Evolutionary conservation across 1,284 basidiomycete genomes (phyloP).

Genomic region (Boletus semigastroideus): DNA sequence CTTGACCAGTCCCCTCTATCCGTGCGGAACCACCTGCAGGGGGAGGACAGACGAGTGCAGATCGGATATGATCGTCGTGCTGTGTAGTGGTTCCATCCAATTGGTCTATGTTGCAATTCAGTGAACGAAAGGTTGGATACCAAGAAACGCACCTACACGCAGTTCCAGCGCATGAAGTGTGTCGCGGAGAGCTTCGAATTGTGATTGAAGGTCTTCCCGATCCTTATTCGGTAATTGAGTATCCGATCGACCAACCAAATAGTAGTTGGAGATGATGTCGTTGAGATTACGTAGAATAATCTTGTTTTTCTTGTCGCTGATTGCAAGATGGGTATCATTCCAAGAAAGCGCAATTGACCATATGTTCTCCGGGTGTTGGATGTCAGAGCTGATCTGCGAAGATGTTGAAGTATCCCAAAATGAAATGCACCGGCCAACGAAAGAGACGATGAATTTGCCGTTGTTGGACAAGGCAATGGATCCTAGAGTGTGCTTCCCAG

Average conservation of each 20-base stretch:
- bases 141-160: neutral
- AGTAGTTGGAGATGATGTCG: neutral
- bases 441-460: neutral
- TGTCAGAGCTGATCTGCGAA: neutral
- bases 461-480: neutral
- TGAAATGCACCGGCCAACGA: neutral
- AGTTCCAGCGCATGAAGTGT: neutral
- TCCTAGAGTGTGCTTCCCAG: neutral
- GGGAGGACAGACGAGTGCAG: neutral
- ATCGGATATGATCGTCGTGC: neutral
- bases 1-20: neutral
- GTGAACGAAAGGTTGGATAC: too few species aligned
- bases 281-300: neutral
- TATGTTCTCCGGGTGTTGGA: neutral
- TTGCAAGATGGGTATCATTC: neutral
- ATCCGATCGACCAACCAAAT: neutral
- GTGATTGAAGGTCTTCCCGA: neutral
- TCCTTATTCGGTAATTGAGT: neutral
- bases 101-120: neutral
- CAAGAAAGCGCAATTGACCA: slow-evolving; percentile 1
- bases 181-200: neutral
- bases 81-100: neutral
- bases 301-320: neutral
- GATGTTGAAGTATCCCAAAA: slow-evolving; percentile 2
- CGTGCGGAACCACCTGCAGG: neutral